phyloP scores from a whole-genome alignment of 2,329 filamentous ascomycete species.

The Microdochium nivale region DNA sequence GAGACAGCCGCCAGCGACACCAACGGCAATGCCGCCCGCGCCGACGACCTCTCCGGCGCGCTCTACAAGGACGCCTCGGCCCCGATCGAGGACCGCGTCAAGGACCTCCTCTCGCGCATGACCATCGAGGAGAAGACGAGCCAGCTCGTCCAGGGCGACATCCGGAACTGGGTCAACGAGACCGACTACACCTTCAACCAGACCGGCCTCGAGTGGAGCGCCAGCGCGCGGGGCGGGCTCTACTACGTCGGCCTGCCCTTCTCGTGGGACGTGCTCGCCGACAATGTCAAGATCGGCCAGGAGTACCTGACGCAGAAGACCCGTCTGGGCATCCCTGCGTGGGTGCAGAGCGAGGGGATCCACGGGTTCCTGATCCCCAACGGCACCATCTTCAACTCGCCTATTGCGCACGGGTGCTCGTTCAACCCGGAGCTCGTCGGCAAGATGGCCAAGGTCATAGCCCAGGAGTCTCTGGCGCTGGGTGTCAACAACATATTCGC shows the following conservation, averaged over 20 bases:
- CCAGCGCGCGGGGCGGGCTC: conserved; percentile 55
- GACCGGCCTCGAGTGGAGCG: conserved; percentile 57
- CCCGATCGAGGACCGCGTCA: conserved; percentile 53
- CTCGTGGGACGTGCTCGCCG: conserved; percentile 52
- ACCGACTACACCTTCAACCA: conserved; percentile 59
- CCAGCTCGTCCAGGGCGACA: conserved; percentile 61
- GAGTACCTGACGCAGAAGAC: conserved; percentile 62
- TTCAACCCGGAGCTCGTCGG: conserved; percentile 58
- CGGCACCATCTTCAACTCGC: conserved; percentile 72
- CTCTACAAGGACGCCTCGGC: conserved; percentile 57
- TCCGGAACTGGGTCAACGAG: conserved; percentile 66
- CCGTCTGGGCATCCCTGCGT: conserved; percentile 60
- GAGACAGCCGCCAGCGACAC: neutral
- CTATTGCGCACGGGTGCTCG: conserved; percentile 63
- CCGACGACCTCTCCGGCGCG: conserved; percentile 14
- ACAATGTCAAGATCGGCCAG: conserved; percentile 56
- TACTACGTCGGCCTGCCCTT: conserved; percentile 67
- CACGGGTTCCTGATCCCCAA: conserved; percentile 65
- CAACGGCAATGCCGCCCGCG: neutral
- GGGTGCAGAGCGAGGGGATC: conserved; percentile 67
- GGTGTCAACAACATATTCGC: conserved; percentile 69
- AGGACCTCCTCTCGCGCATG: conserved; percentile 64
- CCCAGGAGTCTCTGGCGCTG: conserved; percentile 54
- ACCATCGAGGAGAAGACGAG: conserved; percentile 65
- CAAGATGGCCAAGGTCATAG: conserved; percentile 60